Percentiles rank a stretch among this genome's conserved stretches.
Conservation (phyloP, 2,329 filamentous ascomycete genomes). For the Cladosporium sp. region DNA sequence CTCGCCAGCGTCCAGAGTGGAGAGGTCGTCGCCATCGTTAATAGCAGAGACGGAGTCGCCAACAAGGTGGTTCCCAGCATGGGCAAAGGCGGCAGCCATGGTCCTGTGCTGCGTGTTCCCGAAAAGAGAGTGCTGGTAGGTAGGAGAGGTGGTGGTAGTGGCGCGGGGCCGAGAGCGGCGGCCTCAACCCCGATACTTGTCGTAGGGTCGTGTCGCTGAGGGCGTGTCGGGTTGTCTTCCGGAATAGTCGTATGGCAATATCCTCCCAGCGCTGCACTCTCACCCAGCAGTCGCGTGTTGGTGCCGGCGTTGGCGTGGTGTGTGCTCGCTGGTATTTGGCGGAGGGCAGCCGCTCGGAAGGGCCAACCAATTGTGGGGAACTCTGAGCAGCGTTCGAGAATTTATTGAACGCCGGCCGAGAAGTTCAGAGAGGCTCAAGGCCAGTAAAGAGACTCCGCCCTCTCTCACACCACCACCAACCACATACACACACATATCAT, state of each 20-base stretch:
- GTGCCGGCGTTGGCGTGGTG: neutral
- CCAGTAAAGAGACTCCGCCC: neutral
- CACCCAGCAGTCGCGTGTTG: neutral
- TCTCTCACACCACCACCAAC: neutral
- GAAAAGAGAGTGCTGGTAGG: neutral
- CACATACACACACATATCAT: constrained; percentile 25
- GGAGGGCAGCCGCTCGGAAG: neutral
- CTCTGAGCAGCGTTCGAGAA: neutral
- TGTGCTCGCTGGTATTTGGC: neutral
- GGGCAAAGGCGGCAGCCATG: constrained; percentile 89
- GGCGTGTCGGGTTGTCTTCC: neutral
- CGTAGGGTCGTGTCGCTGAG: constrained; percentile 11
- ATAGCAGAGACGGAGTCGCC: constrained; percentile 82
- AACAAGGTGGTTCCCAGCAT: constrained; percentile 80
- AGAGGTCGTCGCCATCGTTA: constrained; percentile 72
- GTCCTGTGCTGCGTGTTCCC: neutral
- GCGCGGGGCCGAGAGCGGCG: constrained; percentile 13
- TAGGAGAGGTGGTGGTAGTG: neutral
- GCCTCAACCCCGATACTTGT: constrained; percentile 9
- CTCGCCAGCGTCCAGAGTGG: constrained; percentile 57
- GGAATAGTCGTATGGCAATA: neutral
- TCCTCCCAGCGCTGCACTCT: neutral
- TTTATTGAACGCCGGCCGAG: neutral
- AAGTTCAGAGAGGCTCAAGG: neutral
- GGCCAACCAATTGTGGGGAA: neutral